A percentile compares a stretch with the other conserved stretches of the same genome.
phyloP scores from a whole-genome alignment of 2,329 filamentous ascomycete species.

The Ascochyta koolunga region DNA sequence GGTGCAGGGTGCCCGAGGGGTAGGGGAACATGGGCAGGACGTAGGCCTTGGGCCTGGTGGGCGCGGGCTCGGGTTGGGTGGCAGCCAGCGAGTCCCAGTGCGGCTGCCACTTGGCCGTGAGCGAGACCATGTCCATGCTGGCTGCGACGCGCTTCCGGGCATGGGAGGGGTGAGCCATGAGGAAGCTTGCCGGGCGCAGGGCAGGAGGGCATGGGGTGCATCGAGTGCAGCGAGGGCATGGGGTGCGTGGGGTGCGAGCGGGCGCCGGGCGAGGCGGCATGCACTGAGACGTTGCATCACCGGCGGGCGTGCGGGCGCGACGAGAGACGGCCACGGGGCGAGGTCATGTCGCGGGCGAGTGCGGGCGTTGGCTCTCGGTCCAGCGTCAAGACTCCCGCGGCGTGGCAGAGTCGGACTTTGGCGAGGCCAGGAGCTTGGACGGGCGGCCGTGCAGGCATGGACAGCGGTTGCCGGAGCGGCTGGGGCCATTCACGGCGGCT shows the following conservation, averaged over 20 bases:
- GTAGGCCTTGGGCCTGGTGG: conserved; percentile 59
- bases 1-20: conserved; percentile 83
- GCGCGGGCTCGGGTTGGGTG: conserved; percentile 16
- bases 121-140: conserved; percentile 13
- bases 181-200: neutral
- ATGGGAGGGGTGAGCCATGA: conserved; percentile 16
- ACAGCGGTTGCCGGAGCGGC: no score
- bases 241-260: conserved; percentile 21
- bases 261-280: conserved; percentile 29
- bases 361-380: no score
- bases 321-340: neutral
- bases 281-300: conserved; percentile 40
- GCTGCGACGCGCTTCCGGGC: conserved; percentile 13
- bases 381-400: no score
- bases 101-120: conserved; percentile 59
- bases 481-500: neutral
- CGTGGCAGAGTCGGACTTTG: no score
- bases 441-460: no score
- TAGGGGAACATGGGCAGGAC: conserved; percentile 94
- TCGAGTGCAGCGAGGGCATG: no score
- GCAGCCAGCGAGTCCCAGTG: conserved; percentile 50
- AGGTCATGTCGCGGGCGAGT: neutral
- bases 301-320: conserved; percentile 27
- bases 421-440: no score
- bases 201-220: conserved; percentile 6